Base-by-base conservation (phyloP, 306 rosid species). In the Malus fusca region DNA sequence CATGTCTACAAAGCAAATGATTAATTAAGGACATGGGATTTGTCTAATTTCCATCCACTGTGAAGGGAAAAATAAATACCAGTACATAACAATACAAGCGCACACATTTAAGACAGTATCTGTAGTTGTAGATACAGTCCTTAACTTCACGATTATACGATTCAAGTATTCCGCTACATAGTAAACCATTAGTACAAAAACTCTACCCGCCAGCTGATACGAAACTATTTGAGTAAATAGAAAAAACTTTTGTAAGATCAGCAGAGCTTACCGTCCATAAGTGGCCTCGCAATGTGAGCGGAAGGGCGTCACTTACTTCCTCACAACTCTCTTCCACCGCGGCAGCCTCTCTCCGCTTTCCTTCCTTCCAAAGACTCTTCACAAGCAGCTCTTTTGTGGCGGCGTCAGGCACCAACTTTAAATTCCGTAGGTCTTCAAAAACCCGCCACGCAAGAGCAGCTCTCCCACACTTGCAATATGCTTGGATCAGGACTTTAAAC, bases 361-460 rank as follows among this genome's bases (percentile, higher is more conserved):
- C 94, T 85, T 92, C 94, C 84, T 79, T 88, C 96, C 97, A 92
- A 26, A 92, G 96, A 83, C 92, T 84, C 86, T 85, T 88, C 28
- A 92, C 94, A n/a, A 92, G 89, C 84, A 90, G 77, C 69, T 90
- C 92, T 84, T 90, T 92, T 65, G 90, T 92, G 80, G 84, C 75
- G 18, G 83, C 75, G 66, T 92, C 96, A 53, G 91, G 96, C 78
- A 85, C 40, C 85, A 87, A 72, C 69, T 78, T 87, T 23, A 76
- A 80, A 81, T 78, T 88, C 77, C 85, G 88, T 88, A 87, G 75
- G 77, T 92, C 97, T 84, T 88, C 93, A 74, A 87, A 90, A 60
- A 84, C 80, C 75, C 93, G 90, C 91, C 86, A 89, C 11, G 89
- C 98, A 56, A 88, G 85, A 59, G 89, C 82, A 60, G 94, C 92